Evolutionary conservation across 148 eudicot genomes (phyloP), one percentile per base, ranked within the genome.

Genomic region (Selenicereus undatus): DNA sequence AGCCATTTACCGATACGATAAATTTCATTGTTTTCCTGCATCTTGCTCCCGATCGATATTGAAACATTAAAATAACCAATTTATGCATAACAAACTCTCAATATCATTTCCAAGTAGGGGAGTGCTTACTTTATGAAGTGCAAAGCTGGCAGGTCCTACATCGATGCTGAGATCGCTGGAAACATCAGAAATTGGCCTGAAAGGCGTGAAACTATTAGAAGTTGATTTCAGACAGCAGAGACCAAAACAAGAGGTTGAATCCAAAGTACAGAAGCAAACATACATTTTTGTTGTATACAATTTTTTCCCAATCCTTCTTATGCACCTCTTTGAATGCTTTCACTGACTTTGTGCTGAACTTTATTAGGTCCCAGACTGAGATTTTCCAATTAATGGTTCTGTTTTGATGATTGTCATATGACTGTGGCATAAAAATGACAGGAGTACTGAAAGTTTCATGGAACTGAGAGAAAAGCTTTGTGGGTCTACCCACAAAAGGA

Each of bases 181-280:
- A 78, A 92, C 97, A 88, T 96, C 99, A 32, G 98, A 93, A 88
- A 93, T 92, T 16, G 99, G 99, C 98, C 99, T 96, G 95, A 88
- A 88, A 88, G 48, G 83, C 2, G 26, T 43, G 80, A 72, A 54
- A 58, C 45, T 48, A 13, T 20, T 70, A 77, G 39, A 73, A 78
- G 62, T 74, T 45, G 51, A 17, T 66, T 71, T 73, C 56, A 77
- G 20, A 74, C 7, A 73, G 64, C 81, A 13, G 27, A 64, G 26
- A 71, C 56, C 3, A 51, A 39, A 68, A 65, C 8, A 39, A 24
- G 24, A 12, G 32, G 26, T 32, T 82, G 64, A 71, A 76, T 39
- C 27, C 42, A 60, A 52, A 79, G 76, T 51, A 69, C 62, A 71
- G 65, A 78, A 4, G 54, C 21, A 76, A 10, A 20, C 78, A 62